Evolutionary conservation across 306 rosid species (phyloP).

Genomic region (Vigna trinervia): DNA sequence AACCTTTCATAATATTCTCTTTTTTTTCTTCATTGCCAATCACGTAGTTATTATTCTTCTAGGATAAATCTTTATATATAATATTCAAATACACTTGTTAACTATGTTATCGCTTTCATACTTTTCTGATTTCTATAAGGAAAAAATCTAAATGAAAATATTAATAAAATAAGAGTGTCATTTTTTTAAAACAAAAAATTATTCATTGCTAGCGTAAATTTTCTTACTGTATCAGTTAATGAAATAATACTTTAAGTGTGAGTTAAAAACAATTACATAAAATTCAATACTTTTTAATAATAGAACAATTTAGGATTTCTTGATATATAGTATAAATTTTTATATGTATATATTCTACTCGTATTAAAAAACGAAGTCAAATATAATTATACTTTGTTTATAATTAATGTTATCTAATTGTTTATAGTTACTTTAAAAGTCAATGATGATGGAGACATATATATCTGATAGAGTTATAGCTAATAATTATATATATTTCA

Average conservation of each 20-base stretch:
- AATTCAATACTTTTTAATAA: not conserved
- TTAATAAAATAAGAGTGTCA: not conserved
- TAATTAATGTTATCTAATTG: not conserved
- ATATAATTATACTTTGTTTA: not conserved
- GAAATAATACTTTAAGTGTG: not conserved
- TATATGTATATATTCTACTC: too few species aligned
- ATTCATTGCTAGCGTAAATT: too few species aligned
- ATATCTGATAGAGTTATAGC: not conserved
- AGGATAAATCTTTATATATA: too few species aligned
- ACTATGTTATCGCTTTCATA: too few species aligned
- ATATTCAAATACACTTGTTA: too few species aligned
- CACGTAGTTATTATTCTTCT: not conserved
- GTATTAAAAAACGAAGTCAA: not conserved
- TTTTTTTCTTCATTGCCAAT: slow-evolving; percentile 16
- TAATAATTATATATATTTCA: not conserved
- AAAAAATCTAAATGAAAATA: not conserved
- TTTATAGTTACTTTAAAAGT: not conserved
- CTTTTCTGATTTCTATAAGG: too few species aligned
- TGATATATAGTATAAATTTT: too few species aligned
- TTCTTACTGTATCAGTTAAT: not conserved
- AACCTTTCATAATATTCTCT: slow-evolving; percentile 11
- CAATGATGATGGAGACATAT: not conserved
- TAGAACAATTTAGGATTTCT: not conserved
- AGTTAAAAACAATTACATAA: not conserved
- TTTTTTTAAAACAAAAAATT: too few species aligned